Evolutionary conservation across 345 rosid species (phyloP).

Genomic region (Hibiscus tridactylites): DNA sequence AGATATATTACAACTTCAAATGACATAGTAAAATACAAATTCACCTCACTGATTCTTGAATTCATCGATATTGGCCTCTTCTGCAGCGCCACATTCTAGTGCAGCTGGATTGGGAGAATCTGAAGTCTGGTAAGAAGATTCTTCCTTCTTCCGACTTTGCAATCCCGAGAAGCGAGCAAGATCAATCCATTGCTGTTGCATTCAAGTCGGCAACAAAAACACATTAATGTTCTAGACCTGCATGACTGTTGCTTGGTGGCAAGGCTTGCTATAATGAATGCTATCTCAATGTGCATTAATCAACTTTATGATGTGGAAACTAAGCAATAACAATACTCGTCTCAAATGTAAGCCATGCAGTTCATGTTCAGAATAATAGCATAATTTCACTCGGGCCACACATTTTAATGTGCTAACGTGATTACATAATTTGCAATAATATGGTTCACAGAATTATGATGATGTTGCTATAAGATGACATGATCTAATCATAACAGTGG

Average conservation of each 20-base stretch:
- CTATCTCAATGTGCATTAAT: neutral
- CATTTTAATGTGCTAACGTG: neutral
- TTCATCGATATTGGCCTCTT: conserved; percentile 57
- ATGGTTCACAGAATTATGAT: neutral
- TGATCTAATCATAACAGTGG: neutral
- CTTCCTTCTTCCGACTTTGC: conserved; percentile 46
- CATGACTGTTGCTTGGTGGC: neutral
- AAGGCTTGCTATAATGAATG: neutral
- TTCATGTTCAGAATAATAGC: neutral
- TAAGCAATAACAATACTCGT: too few species aligned
- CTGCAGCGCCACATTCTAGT: conserved; percentile 39
- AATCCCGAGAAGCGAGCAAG: conserved; percentile 80
- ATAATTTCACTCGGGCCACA: neutral
- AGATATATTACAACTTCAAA: conserved; percentile 8
- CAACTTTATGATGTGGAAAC: neutral
- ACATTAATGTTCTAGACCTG: neutral
- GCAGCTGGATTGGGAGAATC: conserved; percentile 33
- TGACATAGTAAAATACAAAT: neutral
- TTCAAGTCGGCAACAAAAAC: conserved; percentile 10
- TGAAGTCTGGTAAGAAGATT: conserved; percentile 31
- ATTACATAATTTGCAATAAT: neutral
- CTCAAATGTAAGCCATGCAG: neutral
- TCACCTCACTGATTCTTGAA: conserved; percentile 47
- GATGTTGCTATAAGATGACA: neutral
- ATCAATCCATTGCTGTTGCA: conserved; percentile 89